These are phyloP conservation scores for Diaporthe vaccinii DNA, from an alignment of 2,329 filamentous ascomycete species.

Conservation along the genomic window DNA sequence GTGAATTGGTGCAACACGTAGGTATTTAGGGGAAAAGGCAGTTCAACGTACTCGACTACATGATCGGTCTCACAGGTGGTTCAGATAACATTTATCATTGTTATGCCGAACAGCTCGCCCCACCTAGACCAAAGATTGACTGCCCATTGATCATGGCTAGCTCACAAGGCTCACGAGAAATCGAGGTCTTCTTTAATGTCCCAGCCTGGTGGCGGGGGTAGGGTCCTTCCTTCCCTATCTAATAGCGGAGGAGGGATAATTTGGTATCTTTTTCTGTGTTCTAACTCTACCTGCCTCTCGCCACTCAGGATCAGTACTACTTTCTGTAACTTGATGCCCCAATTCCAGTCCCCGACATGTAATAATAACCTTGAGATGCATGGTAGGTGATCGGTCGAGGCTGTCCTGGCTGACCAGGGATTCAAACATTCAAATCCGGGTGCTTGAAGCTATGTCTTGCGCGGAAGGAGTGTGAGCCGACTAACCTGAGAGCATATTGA, in stretches of 20 bases:
- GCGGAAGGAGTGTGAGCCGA: background rate
- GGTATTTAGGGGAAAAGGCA: background rate
- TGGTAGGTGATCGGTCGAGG: no score
- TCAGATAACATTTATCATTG: background rate
- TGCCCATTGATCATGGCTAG: background rate
- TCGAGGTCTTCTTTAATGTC: background rate
- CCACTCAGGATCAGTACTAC: background rate
- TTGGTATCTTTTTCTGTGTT: background rate
- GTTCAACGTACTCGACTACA: background rate
- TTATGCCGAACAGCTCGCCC: background rate
- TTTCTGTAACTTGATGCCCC: no score
- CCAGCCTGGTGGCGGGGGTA: no score
- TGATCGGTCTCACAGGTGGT: background rate
- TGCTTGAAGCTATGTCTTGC: background rate
- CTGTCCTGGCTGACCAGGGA: no score
- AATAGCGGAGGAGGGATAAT: background rate
- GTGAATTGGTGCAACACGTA: background rate
- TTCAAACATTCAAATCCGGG: no score
- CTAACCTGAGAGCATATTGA: background rate
- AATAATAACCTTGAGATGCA: no score
- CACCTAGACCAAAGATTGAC: background rate
- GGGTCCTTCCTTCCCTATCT: background rate
- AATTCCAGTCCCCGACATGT: background rate
- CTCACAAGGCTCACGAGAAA: background rate
- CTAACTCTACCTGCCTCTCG: background rate